Percentiles rank a stretch among this genome's conserved stretches.
These are phyloP conservation scores for Rosa multiflora DNA, from an alignment of 306 rosid genomes.

Conservation along the genomic window DNA sequence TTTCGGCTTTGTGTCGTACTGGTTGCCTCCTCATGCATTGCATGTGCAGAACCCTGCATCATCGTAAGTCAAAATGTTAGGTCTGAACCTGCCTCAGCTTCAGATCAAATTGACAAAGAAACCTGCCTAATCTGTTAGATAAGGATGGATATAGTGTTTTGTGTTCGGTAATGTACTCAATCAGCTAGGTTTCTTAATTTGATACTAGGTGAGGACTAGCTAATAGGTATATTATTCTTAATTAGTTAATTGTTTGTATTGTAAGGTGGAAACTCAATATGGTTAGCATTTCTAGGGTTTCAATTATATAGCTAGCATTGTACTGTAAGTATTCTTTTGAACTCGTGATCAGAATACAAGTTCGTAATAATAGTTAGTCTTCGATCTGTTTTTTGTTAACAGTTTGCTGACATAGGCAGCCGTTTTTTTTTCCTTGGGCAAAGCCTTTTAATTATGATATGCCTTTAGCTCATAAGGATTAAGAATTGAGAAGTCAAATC, in stretches of 20 bases:
- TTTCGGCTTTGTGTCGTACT: background rate
- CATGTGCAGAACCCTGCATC: background rate
- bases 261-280: background rate
- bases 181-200: too few relatives aligned
- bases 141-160: background rate
- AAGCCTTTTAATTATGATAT: too few relatives aligned
- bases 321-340: background rate
- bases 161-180: too few relatives aligned
- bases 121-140: background rate
- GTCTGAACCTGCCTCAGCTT: background rate
- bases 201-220: background rate
- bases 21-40: background rate
- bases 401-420: too few relatives aligned
- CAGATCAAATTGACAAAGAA: background rate
- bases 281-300: background rate
- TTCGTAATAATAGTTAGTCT: background rate
- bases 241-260: too few relatives aligned
- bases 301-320: background rate
- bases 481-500: too few relatives aligned
- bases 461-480: too few relatives aligned
- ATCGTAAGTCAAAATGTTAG: background rate
- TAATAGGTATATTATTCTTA: background rate
- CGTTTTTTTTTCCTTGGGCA: too few relatives aligned
- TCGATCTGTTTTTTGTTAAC: background rate
- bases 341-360: background rate